A percentile compares a stretch with the other conserved stretches of the same genome.
These are phyloP conservation scores for Torulaspora globosa DNA, from an alignment of 1,139 yeast genomes.

Conservation along the genomic window DNA sequence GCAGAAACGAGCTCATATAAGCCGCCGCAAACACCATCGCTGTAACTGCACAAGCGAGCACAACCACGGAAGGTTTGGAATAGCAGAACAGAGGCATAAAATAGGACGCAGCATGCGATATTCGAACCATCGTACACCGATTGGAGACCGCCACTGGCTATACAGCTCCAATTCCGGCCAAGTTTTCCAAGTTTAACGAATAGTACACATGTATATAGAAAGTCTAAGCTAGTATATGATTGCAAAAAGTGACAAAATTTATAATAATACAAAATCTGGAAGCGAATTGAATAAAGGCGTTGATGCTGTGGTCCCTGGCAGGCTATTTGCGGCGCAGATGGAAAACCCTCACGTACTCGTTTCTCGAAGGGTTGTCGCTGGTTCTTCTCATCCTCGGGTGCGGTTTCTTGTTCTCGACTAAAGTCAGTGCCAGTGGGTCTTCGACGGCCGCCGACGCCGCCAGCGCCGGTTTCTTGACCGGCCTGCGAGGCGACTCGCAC, in stretches of 20 bases:
- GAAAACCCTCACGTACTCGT: conserved; percentile 33
- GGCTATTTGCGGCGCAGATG: conserved; percentile 18
- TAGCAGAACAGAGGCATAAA: conserved; percentile 37
- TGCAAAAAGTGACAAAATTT: background rate
- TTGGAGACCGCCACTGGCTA: too few species aligned
- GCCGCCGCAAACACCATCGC: conserved; percentile 19
- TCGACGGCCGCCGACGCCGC: background rate
- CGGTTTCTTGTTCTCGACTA: conserved; percentile 33
- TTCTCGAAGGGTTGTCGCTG: conserved; percentile 31
- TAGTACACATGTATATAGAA: background rate
- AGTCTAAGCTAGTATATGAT: background rate
- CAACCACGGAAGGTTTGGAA: conserved; percentile 26
- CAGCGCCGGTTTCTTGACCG: background rate
- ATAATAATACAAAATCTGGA: conserved; percentile 8
- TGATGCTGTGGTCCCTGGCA: background rate
- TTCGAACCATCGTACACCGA: conserved; percentile 29
- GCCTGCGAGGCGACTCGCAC: background rate
- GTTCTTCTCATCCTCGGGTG: conserved; percentile 34
- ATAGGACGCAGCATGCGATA: conserved; percentile 32
- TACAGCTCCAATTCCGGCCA: background rate
- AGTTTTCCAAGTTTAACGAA: background rate
- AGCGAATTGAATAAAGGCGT: background rate
- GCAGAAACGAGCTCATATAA: conserved; percentile 24
- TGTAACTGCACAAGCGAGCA: conserved; percentile 18
- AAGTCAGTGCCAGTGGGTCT: conserved; percentile 16